These are phyloP conservation scores for Toxoplasma gondii DNA, from an alignment of 169 alveolate species.

Conservation along the genomic window DNA sequence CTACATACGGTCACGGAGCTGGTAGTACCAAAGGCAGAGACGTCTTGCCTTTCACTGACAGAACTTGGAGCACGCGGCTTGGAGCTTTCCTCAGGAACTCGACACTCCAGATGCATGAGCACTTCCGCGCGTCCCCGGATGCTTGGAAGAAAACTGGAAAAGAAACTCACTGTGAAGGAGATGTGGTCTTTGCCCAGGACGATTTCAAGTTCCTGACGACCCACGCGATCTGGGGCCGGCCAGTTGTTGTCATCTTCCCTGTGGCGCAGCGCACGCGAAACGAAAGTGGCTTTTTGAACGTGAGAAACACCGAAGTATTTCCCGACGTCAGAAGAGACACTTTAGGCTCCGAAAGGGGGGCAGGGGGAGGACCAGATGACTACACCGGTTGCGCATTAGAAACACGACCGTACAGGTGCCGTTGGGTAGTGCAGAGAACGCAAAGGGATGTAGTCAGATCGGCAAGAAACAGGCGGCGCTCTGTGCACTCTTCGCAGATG, in stretches of 20 bases:
- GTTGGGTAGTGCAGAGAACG: too few relatives aligned
- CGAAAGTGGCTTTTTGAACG: background rate
- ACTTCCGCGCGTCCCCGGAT: too few relatives aligned
- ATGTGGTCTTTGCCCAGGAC: conserved; percentile 86
- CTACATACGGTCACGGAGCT: too few relatives aligned
- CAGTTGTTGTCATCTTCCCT: conserved; percentile 94
- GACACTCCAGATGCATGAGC: too few relatives aligned
- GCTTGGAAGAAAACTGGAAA: too few relatives aligned
- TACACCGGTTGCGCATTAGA: background rate
- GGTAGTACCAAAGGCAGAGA: too few relatives aligned
- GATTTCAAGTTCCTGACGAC: conserved; percentile 97
- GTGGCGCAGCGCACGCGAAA: conserved; percentile 20
- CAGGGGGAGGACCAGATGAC: background rate
- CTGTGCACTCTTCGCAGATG: too few relatives aligned
- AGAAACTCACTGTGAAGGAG: conserved; percentile 78
- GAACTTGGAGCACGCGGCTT: too few relatives aligned
- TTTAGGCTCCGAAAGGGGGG: background rate
- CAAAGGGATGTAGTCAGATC: too few relatives aligned
- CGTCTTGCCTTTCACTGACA: too few relatives aligned
- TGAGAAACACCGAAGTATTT: background rate
- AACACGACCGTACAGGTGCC: too few relatives aligned
- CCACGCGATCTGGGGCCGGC: conserved; percentile 96
- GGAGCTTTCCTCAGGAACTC: too few relatives aligned
- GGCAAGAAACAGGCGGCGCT: background rate
- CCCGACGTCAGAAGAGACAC: background rate